Evolutionary conservation across 192 early-diverging fungal genomes (phyloP), one percentile per base, ranked within the genome.

Genomic region (Coemansia sp.): DNA sequence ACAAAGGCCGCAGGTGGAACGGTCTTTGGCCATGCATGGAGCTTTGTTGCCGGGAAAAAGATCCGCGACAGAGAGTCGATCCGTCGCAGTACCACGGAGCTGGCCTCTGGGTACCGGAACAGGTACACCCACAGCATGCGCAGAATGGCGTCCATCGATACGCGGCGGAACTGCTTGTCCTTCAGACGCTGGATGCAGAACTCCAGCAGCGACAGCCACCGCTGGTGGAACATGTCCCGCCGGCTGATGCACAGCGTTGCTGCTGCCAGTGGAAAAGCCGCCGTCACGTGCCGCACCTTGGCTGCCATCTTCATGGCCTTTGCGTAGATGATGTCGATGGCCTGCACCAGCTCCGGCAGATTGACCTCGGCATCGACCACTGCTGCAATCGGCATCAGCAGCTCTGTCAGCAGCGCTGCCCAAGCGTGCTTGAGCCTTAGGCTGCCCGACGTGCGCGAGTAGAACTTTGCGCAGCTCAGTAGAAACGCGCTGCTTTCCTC

Each of bases 401-500:
- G 83, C 74, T 95, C 87, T 0, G 93, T 89, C 85, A 99, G 91
- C 8, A 97, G 74, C 38, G 93, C 87, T 2, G 89, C 88, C 80
- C 93, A 99, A 0, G 96, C 94, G 53, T 92, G 90, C 59, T 96
- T 95, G 36, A 98, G 89, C 55, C 86, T 83, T 38, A 86, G 67
- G 27, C 87, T 87, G 61, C 91, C 87, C 1, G 95, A 84, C 31
- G 87, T 86, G 54, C 89, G 89, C 68, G 95, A 72, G 57, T 78
- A 95, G 70, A 95, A 94, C 59, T 89, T 87, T 37, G 93, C 94
- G 55, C 89, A 91, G 64, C 89, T 92, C 28, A 92, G 83, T 37
- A 99, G 67, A 73, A 99, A 99, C 56, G 96, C 94, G 8, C 93
- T 92, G 5, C 94, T 92, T 67, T 97, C 96, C 62, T 98, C 96